Evolutionary conservation across 75 land plant species (phyloP), one percentile per base, ranked within the genome.

Genomic region (Sequoiadendron giganteum): DNA sequence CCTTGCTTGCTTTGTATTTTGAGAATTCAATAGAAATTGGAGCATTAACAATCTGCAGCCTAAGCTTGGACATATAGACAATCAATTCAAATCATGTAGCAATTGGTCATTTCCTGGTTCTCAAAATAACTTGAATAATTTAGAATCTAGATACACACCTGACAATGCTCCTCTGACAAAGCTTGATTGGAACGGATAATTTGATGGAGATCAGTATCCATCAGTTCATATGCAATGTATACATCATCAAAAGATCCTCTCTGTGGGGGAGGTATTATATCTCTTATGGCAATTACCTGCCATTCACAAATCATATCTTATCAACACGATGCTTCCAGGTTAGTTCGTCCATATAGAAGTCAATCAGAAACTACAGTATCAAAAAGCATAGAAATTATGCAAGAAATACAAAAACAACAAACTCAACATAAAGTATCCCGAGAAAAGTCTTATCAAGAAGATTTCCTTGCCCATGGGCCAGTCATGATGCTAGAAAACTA

Each of bases 141-240:
- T 30, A 68, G 21, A 86, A 58, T 30, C 25, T 30, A 68, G 34
- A 88, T 42, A 91, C 73, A 42, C 83, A 93, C 94, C 95, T 94
- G 95, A 43, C 95, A 94, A 83, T 94, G 95, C 80, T 94, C 95
- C 88, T 94, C 95, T 15, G 95, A 91, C 43, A 94, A 88, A 43
- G 88, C 89, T 88, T 94, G 95, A 75, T 91, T 92, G 65, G 95
- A 94, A 21, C 95, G 95, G 30, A 94, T 94, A 40, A 94, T 90
- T 83, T 93, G 94, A 79, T 92, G 94, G 47, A 93, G 93, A 81
- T 93, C 94, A 34, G 94, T 93, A 87, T 93, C 94, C 94, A 93
- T 91, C 52, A 93, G 91, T 88, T 92, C 93, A 89, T 89, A 90
- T 47, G 91, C 94, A 84, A 91, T 91, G 73, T 94, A 94, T 28